These are phyloP conservation scores for Terana coerulea DNA, from an alignment of 768 basidiomycete species.

Conservation along the genomic window DNA sequence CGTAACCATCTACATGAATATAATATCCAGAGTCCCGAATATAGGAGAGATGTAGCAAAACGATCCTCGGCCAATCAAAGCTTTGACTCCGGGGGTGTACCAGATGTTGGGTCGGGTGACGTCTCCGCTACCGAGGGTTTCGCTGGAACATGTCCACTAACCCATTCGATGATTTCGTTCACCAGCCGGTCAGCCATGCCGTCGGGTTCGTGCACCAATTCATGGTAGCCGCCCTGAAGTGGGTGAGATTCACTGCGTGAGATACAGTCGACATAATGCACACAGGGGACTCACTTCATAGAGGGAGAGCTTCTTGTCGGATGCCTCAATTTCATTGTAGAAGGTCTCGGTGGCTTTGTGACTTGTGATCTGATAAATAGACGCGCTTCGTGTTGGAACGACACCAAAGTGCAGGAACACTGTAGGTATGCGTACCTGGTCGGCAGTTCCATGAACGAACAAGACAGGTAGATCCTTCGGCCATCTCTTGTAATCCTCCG, in stretches of 20 bases:
- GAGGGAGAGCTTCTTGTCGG: conserved; percentile 48
- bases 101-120: too few relatives aligned
- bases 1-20: too few relatives aligned
- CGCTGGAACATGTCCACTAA: conserved; percentile 24
- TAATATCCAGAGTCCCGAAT: too few relatives aligned
- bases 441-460: conserved; percentile 59
- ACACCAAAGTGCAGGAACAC: background rate
- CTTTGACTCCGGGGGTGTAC: background rate
- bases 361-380: conserved; percentile 46
- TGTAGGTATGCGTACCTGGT: conserved; percentile 37
- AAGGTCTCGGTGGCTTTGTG: conserved; percentile 50
- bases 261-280: background rate
- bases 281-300: conserved; percentile 31
- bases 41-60: too few relatives aligned
- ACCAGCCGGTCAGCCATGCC: conserved; percentile 60
- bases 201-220: conserved; percentile 69
- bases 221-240: conserved; percentile 65
- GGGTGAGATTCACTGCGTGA: background rate
- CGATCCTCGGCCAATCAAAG: too few relatives aligned
- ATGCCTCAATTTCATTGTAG: conserved; percentile 43
- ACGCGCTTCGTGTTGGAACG: background rate
- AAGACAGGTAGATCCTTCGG: conserved; percentile 63
- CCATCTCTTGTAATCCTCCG: conserved; percentile 51
- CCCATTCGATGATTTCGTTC: conserved; percentile 53
- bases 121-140: background rate